Base-by-base conservation (phyloP, 2,329 filamentous ascomycete species). In the Talaromyces funiculosus region DNA sequence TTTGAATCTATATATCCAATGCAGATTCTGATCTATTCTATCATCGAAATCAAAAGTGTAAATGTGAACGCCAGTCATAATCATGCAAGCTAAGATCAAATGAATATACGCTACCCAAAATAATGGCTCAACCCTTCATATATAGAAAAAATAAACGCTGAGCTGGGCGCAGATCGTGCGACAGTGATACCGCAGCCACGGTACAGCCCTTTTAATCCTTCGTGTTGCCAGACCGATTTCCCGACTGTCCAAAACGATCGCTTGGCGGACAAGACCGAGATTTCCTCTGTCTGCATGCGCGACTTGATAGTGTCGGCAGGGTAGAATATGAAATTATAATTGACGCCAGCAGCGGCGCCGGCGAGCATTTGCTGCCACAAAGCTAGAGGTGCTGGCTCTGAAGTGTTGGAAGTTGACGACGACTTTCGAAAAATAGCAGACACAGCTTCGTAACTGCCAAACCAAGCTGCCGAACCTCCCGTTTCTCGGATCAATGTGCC, bases 231-330 rank as follows among this genome's bases (percentile, higher is more conserved):
- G n/a, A 97, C 76, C 16, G 85, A 81, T 61, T 77, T 82, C 0
- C 87, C 86, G 62, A 95, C 91, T 38, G 82, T 79, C 77, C 82
- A 84, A 69, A 99, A 97, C 0, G 86, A 87, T 43, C 83, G 83
- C 57, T 79, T 76, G 8, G 80, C 67, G 12, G 75, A 64, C 26
- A 59, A 66, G 0, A 69, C 69, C 2, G 60, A 53, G 45, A 90
- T 80, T 4, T 92, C 88, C 57, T 89, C 84, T 0, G 94, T 99
- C 77, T 99, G 94, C 87, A 99, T 96, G 53, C 93, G 86, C 18
- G 90, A 95, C 78, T 99, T 99, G 79, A 99, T 89, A 0, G 94
- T 99, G 73, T 99, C 94, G 54, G 94, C 94, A 0, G 94, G 94
- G 73, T 94, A 99, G 80, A 97, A 97, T 22, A 96, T 78, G 72